Base-by-base conservation (phyloP, 106 monocot genomes). In the Hemerocallis citrina region DNA sequence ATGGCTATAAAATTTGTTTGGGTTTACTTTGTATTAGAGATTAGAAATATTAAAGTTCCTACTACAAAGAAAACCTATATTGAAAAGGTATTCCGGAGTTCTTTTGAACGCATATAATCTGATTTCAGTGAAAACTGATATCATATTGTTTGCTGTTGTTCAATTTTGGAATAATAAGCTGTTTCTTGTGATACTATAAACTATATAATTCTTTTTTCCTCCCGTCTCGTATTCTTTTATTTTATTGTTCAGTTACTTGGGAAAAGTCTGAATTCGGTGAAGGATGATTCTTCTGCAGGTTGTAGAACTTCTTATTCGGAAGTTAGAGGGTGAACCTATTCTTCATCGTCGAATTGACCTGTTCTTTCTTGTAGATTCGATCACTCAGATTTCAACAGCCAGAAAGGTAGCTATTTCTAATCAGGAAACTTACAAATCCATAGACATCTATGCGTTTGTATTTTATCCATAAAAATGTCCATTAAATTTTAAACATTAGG, bases 281-380 rank as follows among this genome's bases (percentile, higher is more conserved):
- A 45, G 6, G 19, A 42, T 47, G 55, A 24, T 62, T n/a, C 24
- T 51, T 75, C 7, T 71, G 65, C 72, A 89, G 89, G 80, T 89
- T 59, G 77, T 94, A 34, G 93, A 94, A 54, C 85, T 89, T 78
- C 80, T 94, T 29, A 77, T 94, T 46, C 58, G 75, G 30, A 94
- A 85, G 42, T 65, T 94, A 80, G 89, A 89, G 72, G 68, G 17
- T 66, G 96, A 98, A 70, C 64, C 96, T 29, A 90, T 80, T 62
- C 72, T 81, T 58, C 87, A 91, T 68, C 83, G 87, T 11, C 76
- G 77, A 72, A 65, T 98, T 62, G 96, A 91, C 66, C 79, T 98
- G 52, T 84, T 91, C 64, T 92, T 92, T 71, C 88, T 98, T 46
- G 84, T 98, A 45, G 96, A 98, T 63, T 98, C 96, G 24, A 91